A percentile compares a stretch with the other conserved stretches of the same genome.
phyloP scores from a whole-genome alignment of 441 rosid genomes.

The Erodium texanum region DNA sequence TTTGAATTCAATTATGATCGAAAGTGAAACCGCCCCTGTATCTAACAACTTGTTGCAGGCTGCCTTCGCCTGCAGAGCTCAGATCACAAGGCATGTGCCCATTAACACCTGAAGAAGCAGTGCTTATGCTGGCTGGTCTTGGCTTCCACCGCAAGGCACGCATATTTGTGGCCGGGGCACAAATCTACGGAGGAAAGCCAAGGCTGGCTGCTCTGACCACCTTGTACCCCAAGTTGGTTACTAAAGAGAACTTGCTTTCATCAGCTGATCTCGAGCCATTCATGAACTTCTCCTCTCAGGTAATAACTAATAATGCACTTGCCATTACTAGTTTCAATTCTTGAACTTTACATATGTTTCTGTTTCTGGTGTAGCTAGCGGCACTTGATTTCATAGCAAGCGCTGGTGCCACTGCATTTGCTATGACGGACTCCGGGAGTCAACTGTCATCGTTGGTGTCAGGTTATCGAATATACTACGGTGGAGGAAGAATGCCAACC shows the following conservation, averaged over 20 bases:
- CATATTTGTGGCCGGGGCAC: slow-evolving; percentile 80
- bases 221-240: slow-evolving; percentile 82
- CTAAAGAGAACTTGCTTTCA: slow-evolving; percentile 85
- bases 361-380: slow-evolving; percentile 47
- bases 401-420: slow-evolving; percentile 74
- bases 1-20: neutral
- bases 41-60: slow-evolving; percentile 38
- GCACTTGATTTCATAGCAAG: slow-evolving; percentile 88
- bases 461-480: slow-evolving; percentile 80
- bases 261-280: slow-evolving; percentile 69
- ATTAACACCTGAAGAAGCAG: slow-evolving; percentile 88
- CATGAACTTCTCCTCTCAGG: slow-evolving; percentile 87
- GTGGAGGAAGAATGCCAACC: slow-evolving; percentile 92
- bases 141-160: slow-evolving; percentile 78
- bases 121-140: slow-evolving; percentile 89
- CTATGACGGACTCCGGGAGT: slow-evolving; percentile 97
- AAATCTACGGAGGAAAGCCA: slow-evolving; percentile 64
- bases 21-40: neutral
- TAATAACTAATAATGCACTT: slow-evolving; percentile 17
- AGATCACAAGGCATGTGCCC: slow-evolving; percentile 90
- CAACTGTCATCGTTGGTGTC: slow-evolving; percentile 83
- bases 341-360: neutral
- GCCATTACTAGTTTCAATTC: neutral
- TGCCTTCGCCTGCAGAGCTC: slow-evolving; percentile 63
- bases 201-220: slow-evolving; percentile 67